These are phyloP conservation scores for Sechiopsis laciniata DNA, from an alignment of 306 rosid species.

Conservation along the genomic window DNA sequence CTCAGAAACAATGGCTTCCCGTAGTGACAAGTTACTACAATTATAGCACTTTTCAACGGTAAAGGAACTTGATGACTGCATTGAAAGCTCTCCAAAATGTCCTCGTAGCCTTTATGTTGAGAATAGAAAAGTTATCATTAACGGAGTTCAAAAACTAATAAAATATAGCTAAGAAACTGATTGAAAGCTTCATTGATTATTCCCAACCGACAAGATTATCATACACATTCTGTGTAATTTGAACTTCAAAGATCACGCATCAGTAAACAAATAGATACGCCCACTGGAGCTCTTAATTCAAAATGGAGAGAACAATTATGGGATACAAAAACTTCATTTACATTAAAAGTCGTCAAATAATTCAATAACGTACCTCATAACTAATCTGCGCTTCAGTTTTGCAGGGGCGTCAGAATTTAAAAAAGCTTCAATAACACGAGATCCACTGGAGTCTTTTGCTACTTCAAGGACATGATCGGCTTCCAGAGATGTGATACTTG, in stretches of 20 bases:
- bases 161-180: neutral
- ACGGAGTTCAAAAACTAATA: neutral
- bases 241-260: neutral
- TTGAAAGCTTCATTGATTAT: neutral
- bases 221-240: neutral
- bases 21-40: slow-evolving; percentile 55
- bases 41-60: slow-evolving; percentile 73
- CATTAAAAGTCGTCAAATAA: slow-evolving; percentile 26
- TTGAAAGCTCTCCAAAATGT: slow-evolving; percentile 75
- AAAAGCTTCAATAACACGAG: slow-evolving; percentile 83
- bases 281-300: neutral
- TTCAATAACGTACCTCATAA: slow-evolving; percentile 47
- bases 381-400: slow-evolving; percentile 62
- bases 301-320: neutral
- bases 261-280: neutral
- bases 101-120: slow-evolving; percentile 56
- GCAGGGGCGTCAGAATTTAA: slow-evolving; percentile 62
- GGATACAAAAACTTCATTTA: neutral
- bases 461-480: slow-evolving; percentile 52
- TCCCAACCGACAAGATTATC: neutral
- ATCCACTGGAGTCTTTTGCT: slow-evolving; percentile 58
- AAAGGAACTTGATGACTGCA: slow-evolving; percentile 61
- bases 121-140: slow-evolving; percentile 14
- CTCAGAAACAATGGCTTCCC: slow-evolving; percentile 81
- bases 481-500: slow-evolving; percentile 58